Base-by-base conservation (phyloP, 495 filamentous ascomycete species). In the Evernia prunastri region DNA sequence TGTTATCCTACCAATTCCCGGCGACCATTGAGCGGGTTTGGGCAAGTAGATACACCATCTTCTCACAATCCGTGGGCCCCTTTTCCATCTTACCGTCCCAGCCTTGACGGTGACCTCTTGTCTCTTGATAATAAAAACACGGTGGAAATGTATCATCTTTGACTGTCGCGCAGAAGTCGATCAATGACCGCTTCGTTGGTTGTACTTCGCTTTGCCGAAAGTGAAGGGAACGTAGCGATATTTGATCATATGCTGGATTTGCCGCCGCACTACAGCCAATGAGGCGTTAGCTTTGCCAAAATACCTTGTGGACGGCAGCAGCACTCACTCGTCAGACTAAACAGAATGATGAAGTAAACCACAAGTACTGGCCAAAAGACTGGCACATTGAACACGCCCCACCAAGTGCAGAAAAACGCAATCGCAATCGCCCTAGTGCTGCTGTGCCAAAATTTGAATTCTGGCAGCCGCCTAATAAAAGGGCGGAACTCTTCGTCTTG, bases 161-260 rank as follows among this genome's bases (percentile, higher is more conserved):
- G 2, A 18, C 23, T 58, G 17, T 25, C 17, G 2, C 43, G 20
- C 39, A 11, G 8, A 23, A 27, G 6, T 29, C 11, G 6, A 33
- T 69, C 59, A 71, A 57, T 68, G 67, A 27, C 67, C 67, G 31
- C 62, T 68, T 18, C 68, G 59, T 47, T 71, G 84, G 65, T 76
- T 80, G 77, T 96, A 97, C 63, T 85, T 83, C 35, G 89, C 82
- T 85, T 97, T 97, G 73, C 92, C 92, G 68, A 96, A 86, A 23
- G 90, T 87, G 81, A 97, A 97, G 47, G 92, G 92, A 36, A 97
- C 91, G 73, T 97, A 98, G 77, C 94, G 90, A 80, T 98, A 98
- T 80, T 97, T 98, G 85, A 98, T 96, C 94, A 98, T 98, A 77
- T 96, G 92, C 81, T 98, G 94, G 65, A 98, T 98, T 78, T 98